phyloP scores from a whole-genome alignment of 2,329 filamentous ascomycete species.

The Cylindrodendrum hubeiense region DNA sequence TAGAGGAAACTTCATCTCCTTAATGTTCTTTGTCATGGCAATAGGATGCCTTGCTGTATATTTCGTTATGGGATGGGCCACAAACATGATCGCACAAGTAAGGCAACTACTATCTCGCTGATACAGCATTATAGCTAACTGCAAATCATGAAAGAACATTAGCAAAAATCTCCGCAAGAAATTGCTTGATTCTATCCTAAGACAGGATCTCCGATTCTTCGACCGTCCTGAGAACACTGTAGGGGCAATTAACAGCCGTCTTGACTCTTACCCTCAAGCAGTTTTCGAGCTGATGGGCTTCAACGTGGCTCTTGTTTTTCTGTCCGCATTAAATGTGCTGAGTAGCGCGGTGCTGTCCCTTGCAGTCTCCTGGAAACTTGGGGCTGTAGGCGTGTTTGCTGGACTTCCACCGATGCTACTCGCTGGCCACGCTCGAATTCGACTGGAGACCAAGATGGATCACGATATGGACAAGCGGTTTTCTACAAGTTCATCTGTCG shows the following conservation, averaged over 20 bases:
- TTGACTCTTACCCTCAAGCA: conserved; percentile 51
- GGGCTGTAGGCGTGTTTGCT: conserved; percentile 58
- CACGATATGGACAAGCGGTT: conserved; percentile 45
- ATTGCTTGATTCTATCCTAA: conserved; percentile 16
- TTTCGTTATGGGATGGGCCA: conserved; percentile 18
- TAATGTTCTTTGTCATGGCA: conserved; percentile 63
- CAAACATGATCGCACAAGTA: conserved; percentile 30
- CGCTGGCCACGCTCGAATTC: conserved; percentile 50
- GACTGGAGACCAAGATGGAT: conserved; percentile 54
- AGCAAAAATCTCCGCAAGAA: conserved; percentile 15
- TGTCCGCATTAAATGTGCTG: conserved; percentile 50
- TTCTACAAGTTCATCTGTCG: conserved; percentile 52
- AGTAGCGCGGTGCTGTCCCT: conserved; percentile 56
- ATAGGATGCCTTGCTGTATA: conserved; percentile 55
- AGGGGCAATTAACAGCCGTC: conserved; percentile 1
- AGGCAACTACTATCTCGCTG: background rate
- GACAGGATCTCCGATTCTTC: conserved; percentile 13
- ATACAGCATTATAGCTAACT: background rate
- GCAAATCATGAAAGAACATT: background rate
- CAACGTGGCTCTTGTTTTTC: conserved; percentile 52
- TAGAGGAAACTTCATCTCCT: conserved; percentile 58
- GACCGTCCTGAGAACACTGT: conserved; percentile 8
- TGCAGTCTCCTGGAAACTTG: conserved; percentile 59
- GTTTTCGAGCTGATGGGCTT: conserved; percentile 55
- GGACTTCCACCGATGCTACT: conserved; percentile 50